These are phyloP conservation scores for Globisporangium viniferum DNA, from an alignment of 352 stramenopile species.

Conservation along the genomic window DNA sequence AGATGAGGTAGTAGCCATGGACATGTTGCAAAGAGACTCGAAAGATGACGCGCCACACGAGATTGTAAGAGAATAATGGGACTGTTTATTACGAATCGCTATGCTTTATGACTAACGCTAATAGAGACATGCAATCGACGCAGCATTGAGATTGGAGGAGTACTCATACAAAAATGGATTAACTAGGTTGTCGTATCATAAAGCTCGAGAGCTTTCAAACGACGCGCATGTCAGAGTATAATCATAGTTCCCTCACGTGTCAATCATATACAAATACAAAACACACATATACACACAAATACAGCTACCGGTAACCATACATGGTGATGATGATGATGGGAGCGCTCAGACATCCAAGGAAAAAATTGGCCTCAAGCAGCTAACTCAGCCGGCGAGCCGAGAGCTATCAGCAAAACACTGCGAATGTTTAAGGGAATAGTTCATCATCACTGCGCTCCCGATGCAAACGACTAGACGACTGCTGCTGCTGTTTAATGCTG, in stretches of 20 bases:
- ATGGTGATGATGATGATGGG: background rate
- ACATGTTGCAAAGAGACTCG: background rate
- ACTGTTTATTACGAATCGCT: conserved; percentile 2
- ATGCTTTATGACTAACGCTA: background rate
- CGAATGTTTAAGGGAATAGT: conserved; percentile 83
- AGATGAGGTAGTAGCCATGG: background rate
- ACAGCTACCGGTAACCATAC: background rate
- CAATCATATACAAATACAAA: background rate
- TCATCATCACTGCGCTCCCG: conserved; percentile 71
- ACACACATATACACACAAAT: conserved; percentile 5
- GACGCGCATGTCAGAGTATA: conserved; percentile 77
- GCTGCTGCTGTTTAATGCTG: background rate
- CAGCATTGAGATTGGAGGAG: conserved; percentile 2
- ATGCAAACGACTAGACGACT: background rate
- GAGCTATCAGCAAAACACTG: conserved; percentile 35
- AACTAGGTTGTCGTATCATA: conserved; percentile 81
- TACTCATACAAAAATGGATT: conserved; percentile 82
- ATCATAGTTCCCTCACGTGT: conserved; percentile 43
- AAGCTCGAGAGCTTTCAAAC: conserved; percentile 64
- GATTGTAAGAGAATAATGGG: background rate
- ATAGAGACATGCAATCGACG: background rate
- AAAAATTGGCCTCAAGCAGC: conserved; percentile 54
- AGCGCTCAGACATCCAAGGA: conserved; percentile 53
- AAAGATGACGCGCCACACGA: background rate
- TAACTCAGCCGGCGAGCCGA: conserved; percentile 54